Conservation (phyloP, 2,329 filamentous ascomycete species). For the Ophidiomyces ophidiicola region DNA sequence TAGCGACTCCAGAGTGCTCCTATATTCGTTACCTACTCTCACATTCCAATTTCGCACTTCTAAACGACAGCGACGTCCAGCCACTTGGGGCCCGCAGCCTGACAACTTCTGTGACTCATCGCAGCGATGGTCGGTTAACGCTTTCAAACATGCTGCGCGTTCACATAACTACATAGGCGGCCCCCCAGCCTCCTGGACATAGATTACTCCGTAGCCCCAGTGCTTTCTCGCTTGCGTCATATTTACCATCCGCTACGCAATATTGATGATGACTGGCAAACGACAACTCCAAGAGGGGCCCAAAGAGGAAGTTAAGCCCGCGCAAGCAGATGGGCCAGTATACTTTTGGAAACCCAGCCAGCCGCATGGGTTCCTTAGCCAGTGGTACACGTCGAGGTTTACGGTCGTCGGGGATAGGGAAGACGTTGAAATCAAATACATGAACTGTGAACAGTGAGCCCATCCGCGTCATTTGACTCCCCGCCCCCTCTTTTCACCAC, state of each 20-base stretch:
- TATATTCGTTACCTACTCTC: too few relatives aligned
- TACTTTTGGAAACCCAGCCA: constrained; percentile 19
- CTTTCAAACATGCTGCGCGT: neutral
- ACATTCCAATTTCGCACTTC: too few relatives aligned
- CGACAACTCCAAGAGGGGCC: neutral
- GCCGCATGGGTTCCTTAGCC: constrained; percentile 18
- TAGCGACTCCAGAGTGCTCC: too few relatives aligned
- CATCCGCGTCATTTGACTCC: neutral
- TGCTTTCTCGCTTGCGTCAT: neutral
- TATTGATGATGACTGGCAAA: constrained; percentile 1
- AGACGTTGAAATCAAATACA: constrained; percentile 12
- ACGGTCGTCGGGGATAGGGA: constrained; percentile 6
- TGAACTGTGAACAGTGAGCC: constrained; percentile 17
- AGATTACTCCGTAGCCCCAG: too few relatives aligned
- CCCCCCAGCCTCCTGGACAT: too few relatives aligned
- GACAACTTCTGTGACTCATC: too few relatives aligned
- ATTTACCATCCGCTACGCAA: neutral
- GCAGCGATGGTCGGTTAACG: too few relatives aligned
- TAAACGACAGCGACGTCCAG: too few relatives aligned
- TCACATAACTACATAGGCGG: too few relatives aligned
- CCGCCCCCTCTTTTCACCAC: neutral
- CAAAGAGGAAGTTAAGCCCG: neutral
- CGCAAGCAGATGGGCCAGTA: constrained; percentile 11
- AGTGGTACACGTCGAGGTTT: constrained; percentile 18
- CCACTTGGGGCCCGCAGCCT: too few relatives aligned